Evolutionary conservation across 2,329 filamentous ascomycete species (phyloP).

Genomic region (Alternaria arborescens): DNA sequence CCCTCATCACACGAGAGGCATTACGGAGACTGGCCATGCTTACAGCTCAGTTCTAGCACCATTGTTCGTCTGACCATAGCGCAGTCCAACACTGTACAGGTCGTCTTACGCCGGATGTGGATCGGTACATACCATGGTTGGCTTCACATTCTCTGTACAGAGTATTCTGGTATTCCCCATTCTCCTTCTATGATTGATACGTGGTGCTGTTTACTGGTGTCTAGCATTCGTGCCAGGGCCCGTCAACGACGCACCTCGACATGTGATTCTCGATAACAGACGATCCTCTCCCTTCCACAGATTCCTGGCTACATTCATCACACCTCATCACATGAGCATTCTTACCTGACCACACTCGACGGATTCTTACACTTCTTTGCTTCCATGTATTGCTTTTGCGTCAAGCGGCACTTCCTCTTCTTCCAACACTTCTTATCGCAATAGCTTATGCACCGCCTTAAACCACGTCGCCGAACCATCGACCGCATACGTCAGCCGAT

Average conservation of each 20-base stretch:
- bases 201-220: conserved; percentile 40
- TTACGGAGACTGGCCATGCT: conserved; percentile 13
- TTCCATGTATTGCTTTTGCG: conserved; percentile 1
- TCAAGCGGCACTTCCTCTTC: background rate
- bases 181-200: conserved; percentile 28
- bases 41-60: conserved; percentile 18
- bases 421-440: background rate
- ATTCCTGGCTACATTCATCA: background rate
- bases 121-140: conserved; percentile 29
- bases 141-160: conserved; percentile 28
- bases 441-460: background rate
- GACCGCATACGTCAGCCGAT: background rate
- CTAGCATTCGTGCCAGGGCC: conserved; percentile 23
- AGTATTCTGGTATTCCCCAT: conserved; percentile 38
- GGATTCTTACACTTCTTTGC: conserved; percentile 3
- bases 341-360: background rate
- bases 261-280: conserved; percentile 5
- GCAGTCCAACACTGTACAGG: conserved; percentile 14
- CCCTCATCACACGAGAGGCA: conserved; percentile 7
- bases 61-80: conserved; percentile 12
- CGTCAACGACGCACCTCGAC: conserved; percentile 5
- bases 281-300: background rate
- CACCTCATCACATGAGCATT: background rate
- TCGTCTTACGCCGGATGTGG: conserved; percentile 26
- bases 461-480: background rate